A percentile compares a stretch with the other conserved stretches of the same genome.
Conservation (phyloP, 352 stramenopile species). For the Pythium volutum region DNA sequence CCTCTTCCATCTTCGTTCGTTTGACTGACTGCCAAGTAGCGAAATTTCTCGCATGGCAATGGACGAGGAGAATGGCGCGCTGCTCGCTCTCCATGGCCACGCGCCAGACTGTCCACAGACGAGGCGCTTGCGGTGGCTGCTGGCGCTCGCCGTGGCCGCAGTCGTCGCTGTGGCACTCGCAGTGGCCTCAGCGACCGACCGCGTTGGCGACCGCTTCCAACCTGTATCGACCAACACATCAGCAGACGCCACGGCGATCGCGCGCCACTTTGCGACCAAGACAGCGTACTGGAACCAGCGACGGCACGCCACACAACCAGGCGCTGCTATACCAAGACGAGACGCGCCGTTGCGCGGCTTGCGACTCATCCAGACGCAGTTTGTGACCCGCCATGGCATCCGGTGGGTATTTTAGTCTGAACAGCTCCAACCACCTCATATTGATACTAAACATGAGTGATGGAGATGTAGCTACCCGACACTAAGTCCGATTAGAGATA, state of each 20-base stretch:
- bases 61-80: background rate
- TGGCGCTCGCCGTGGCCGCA: background rate
- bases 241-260: conserved; percentile 4
- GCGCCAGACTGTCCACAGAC: background rate
- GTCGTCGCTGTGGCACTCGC: background rate
- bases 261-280: conserved; percentile 35
- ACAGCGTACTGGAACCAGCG: conserved; percentile 36
- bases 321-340: too few relatives aligned
- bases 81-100: background rate
- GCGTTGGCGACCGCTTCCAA: background rate
- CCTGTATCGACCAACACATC: background rate
- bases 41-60: background rate
- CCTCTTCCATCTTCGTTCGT: background rate
- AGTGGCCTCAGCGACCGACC: background rate
- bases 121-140: background rate
- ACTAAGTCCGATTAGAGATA: conserved; percentile 44
- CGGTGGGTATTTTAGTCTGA: conserved; percentile 25
- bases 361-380: conserved; percentile 57
- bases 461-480: conserved; percentile 41
- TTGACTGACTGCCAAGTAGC: background rate
- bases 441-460: background rate
- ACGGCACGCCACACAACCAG: background rate
- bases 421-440: background rate
- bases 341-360: conserved; percentile 9
- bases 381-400: conserved; percentile 61